Evolutionary conservation across 176 grass and related monocot genomes (phyloP), one percentile per base, ranked within the genome.

Genomic region (Neostapfia colusana): DNA sequence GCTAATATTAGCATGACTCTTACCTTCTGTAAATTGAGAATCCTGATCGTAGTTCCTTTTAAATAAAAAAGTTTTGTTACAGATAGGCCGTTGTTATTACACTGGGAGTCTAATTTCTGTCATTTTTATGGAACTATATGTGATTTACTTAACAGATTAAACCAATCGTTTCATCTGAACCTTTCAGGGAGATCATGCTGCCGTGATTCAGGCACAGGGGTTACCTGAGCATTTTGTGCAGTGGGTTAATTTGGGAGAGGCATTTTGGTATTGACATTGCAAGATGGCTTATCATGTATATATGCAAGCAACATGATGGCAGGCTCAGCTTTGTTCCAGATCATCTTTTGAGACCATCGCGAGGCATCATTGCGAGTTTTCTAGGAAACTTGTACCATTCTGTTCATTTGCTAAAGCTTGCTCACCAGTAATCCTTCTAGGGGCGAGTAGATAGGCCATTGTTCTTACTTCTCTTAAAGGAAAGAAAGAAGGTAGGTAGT

Each of bases 221-320:
- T 79, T 90, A 73, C 88, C 91, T 4, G 75, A 83, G 16, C 63
- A 85, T 72, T 93, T 93, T 65, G 69, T 77, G 42, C 75, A 73
- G 42, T 93, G 91, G 91, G 84, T 93, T 58, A 77, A 85, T 67
- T 16, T 69, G 21, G 91, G 78, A 35, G 91, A 85, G 78, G 8
- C 56, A 49, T 87, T 93, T 60, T 88, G 77, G 76, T 93, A 82
- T 79, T 93, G 67, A 89, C 82, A 83, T 79, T n/a, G 26, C 68
- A 84, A 74, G 69, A 76, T 83, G 50, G 70, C 39, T 62, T 75
- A 56, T 70, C 75, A 72, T 74, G 25, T 35, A 49, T 41, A 64
- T 41, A 75, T 55, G 28, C 55, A 86, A 75, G 49, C 57, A 76
- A 20, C 48, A 80, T 12, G 80, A 67, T 73, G 53, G 67, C 34